Conservation (phyloP, 805 yeast genomes). For the Tetrapisispora taiwanensis region DNA sequence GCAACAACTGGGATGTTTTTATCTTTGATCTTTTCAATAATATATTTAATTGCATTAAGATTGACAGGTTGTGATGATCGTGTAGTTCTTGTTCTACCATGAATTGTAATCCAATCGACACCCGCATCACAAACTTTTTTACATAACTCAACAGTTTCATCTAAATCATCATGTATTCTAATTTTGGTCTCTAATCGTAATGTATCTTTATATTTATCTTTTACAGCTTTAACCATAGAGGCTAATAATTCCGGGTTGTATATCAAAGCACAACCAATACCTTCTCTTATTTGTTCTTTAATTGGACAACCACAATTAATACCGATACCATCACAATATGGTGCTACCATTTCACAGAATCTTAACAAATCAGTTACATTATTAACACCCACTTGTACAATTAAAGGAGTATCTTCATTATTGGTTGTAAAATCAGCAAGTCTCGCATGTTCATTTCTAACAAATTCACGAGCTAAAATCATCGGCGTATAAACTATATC, state of each 20-base stretch:
- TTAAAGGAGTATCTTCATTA: constrained; percentile 53
- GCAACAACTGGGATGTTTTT: constrained; percentile 84
- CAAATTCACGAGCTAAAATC: constrained; percentile 94
- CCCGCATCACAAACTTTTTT: constrained; percentile 72
- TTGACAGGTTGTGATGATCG: constrained; percentile 78
- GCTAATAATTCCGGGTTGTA: constrained; percentile 70
- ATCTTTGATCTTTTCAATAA: constrained; percentile 35
- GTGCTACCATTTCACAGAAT: constrained; percentile 81
- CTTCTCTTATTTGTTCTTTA: constrained; percentile 87
- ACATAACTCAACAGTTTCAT: constrained; percentile 66
- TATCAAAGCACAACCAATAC: constrained; percentile 95
- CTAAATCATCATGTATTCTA: constrained; percentile 67
- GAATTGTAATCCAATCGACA: constrained; percentile 88
- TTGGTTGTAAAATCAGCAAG: constrained; percentile 79
- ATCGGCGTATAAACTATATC: constrained; percentile 91
- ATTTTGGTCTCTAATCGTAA: constrained; percentile 88
- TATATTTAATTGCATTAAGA: constrained; percentile 63
- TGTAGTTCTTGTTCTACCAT: constrained; percentile 80
- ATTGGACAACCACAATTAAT: constrained; percentile 97
- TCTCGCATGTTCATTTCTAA: constrained; percentile 72
- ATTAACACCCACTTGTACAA: constrained; percentile 86
- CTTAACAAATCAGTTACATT: constrained; percentile 72
- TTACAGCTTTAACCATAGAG: constrained; percentile 75
- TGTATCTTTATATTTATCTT: constrained; percentile 55
- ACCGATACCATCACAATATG: constrained; percentile 88